Percentiles rank a stretch among this genome's conserved stretches.
These are phyloP conservation scores for Apiospora rasikravindrae DNA, from an alignment of 2,329 filamentous ascomycete species.

Conservation along the genomic window DNA sequence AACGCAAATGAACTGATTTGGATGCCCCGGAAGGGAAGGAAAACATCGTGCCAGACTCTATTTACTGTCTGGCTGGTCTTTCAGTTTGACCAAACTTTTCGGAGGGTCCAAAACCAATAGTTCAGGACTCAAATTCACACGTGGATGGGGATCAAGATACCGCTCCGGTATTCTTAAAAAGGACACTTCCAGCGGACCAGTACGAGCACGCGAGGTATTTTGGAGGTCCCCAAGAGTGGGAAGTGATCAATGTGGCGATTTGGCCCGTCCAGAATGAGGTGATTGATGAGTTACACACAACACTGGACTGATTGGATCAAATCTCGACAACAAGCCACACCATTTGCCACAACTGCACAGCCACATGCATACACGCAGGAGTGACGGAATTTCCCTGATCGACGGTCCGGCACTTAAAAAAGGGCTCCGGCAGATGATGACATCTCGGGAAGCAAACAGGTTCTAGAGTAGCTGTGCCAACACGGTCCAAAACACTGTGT, in stretches of 20 bases:
- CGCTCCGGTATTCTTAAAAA: background rate
- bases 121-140: background rate
- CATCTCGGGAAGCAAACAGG: background rate
- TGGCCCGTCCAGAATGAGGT: no score
- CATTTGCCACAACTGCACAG: background rate
- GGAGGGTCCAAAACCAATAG: background rate
- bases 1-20: background rate
- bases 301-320: background rate
- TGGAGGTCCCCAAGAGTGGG: background rate
- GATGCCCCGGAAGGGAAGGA: background rate
- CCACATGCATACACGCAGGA: background rate
- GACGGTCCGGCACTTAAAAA: background rate
- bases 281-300: no score
- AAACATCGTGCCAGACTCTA: background rate
- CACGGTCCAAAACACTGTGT: constrained; percentile 8
- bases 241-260: background rate
- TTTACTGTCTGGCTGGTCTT: background rate
- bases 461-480: constrained; percentile 6
- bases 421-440: constrained; percentile 12
- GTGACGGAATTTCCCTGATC: constrained; percentile 14
- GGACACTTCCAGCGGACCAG: background rate
- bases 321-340: background rate
- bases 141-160: background rate
- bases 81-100: constrained; percentile 1
- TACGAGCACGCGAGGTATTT: no score